A percentile compares a stretch with the other conserved stretches of the same genome.
phyloP scores from a whole-genome alignment of 345 rosid genomes.

The Erysimum cheiranthoides region DNA sequence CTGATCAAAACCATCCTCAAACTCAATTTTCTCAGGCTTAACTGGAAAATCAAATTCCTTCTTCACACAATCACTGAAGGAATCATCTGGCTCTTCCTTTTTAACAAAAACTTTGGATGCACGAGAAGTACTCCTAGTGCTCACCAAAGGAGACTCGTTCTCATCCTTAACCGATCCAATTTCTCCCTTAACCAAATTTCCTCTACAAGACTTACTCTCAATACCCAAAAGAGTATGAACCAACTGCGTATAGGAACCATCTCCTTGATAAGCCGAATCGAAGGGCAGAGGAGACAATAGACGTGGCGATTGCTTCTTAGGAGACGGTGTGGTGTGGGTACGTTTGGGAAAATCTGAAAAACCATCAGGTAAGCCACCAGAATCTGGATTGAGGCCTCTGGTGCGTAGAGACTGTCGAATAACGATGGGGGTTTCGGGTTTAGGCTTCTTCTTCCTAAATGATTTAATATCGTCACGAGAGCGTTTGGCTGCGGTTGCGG shows the following conservation, averaged over 20 bases:
- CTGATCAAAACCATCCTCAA: constrained; percentile 45
- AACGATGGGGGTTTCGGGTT: constrained; percentile 54
- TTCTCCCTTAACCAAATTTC: background rate
- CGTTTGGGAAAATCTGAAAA: constrained; percentile 30
- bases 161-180: constrained; percentile 26
- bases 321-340: constrained; percentile 9
- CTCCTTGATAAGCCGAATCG: constrained; percentile 54
- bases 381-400: constrained; percentile 73
- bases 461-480: constrained; percentile 52
- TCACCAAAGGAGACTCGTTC: background rate
- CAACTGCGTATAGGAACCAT: constrained; percentile 44
- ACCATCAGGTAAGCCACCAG: constrained; percentile 48
- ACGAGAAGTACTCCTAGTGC: constrained; percentile 10
- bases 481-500: constrained; percentile 59
- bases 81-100: constrained; percentile 16
- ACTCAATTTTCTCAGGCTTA: constrained; percentile 44
- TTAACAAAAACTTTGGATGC: background rate
- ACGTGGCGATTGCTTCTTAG: constrained; percentile 24
- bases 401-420: constrained; percentile 69
- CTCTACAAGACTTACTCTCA: constrained; percentile 23
- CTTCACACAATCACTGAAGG: constrained; percentile 29
- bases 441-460: constrained; percentile 54
- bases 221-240: constrained; percentile 47
- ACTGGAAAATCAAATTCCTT: constrained; percentile 29
- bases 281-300: constrained; percentile 57